Evolutionary conservation across 2,329 filamentous ascomycete genomes (phyloP).

Genomic region (Fusarium brachygibbosum): DNA sequence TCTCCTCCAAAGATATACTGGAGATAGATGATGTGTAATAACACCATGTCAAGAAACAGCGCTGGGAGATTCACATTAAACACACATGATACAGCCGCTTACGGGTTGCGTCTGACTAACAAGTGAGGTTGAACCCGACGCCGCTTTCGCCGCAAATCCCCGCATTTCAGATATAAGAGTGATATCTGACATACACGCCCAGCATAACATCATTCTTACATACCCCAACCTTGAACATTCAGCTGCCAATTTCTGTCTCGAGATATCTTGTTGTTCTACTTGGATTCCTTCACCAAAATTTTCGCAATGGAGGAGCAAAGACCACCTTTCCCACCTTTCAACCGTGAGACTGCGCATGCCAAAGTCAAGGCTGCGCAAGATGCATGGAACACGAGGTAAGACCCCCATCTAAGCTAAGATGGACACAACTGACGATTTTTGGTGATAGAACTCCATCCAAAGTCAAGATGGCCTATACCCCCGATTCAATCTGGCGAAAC

Average conservation of each 20-base stretch:
- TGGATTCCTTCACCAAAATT: fast-evolving
- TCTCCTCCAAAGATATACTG: no score
- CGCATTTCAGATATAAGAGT: no score
- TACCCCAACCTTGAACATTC: no score
- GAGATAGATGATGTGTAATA: no score
- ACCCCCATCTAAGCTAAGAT: background rate
- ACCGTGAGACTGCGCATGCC: constrained; percentile 73
- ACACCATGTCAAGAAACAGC: background rate
- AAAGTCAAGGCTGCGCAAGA: constrained; percentile 90
- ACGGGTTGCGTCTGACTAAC: background rate
- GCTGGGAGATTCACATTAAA: background rate
- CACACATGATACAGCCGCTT: background rate
- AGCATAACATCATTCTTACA: no score
- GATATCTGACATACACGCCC: background rate
- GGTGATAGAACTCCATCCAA: constrained; percentile 70
- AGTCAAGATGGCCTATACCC: constrained; percentile 80
- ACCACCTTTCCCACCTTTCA: constrained; percentile 78
- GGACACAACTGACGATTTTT: background rate
- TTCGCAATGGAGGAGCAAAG: constrained; percentile 37
- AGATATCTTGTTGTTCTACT: background rate
- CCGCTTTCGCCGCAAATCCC: constrained; percentile 14
- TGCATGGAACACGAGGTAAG: constrained; percentile 82
- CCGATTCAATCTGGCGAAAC: constrained; percentile 85
- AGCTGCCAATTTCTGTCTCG: background rate
- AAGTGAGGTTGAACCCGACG: background rate